Evolutionary conservation across 805 yeast genomes (phyloP), one percentile per base, ranked within the genome.

Genomic region (Saturnispora sanitii): DNA sequence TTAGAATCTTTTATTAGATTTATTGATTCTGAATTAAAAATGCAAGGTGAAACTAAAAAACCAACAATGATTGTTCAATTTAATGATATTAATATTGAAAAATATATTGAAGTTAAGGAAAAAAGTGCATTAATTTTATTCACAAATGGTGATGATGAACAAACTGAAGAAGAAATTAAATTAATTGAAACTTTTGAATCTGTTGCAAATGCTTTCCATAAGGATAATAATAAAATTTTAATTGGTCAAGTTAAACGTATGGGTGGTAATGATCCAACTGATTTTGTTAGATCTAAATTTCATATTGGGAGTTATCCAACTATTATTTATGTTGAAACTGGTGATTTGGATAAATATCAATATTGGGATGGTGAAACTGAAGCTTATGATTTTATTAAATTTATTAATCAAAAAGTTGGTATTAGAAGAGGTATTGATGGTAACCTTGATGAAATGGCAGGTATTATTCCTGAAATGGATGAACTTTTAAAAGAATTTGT

Each of bases 81-180:
- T 18, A 45, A 56, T 35, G 64, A 60, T 43, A 52, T 50, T 13
- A 44, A 49, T 21, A 44, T 57, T 35, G 61, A 57, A 37, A 49
- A 50, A 22, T 37, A 49, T 22, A 46, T 65, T 7, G 44, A 56
- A 26, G 41, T 50, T 27, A 49, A 62, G 19, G 52, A 56, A 28
- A 80, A 73, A 41, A 51, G 53, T 30, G 72, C 67, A 0, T 54
- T 80, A 29, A 67, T 80, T 18, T 67, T 73, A 2, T 72, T 80
- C 50, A 71, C 82, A 4, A 39, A 37, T 6, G 45, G 41, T 6
- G 45, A 49, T 16, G 77, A 84, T 54, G 69, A 65, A 17, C 69
- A 72, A 52, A 78, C 84, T 60, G 65, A 71, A 55, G 57, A 61
- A 16, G 58, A 78, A 49, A 62, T 66, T 43, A 80, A 61, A 16